A percentile compares a stretch with the other conserved stretches of the same genome.
phyloP scores from a whole-genome alignment of 2,329 filamentous ascomycete genomes.

The Xylariaceae sp. region DNA sequence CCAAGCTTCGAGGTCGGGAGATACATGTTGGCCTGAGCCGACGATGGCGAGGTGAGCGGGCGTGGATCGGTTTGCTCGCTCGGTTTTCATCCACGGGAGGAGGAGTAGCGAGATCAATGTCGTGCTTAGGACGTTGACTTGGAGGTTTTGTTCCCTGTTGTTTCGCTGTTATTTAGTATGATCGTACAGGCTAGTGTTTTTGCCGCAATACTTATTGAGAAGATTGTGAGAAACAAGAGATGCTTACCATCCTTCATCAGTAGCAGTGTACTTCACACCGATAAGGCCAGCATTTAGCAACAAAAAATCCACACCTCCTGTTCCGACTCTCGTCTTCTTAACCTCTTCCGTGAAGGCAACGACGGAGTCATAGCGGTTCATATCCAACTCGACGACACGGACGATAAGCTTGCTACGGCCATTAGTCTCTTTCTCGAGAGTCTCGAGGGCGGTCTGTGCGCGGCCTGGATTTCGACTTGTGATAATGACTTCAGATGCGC shows the following conservation, averaged over 20 bases:
- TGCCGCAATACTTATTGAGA: neutral
- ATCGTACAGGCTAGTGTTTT: too few relatives aligned
- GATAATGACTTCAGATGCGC: conserved; percentile 38
- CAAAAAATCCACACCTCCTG: conserved; percentile 24
- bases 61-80: conserved; percentile 19
- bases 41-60: conserved; percentile 25
- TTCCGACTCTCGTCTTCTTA: conserved; percentile 17
- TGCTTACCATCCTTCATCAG: conserved; percentile 28
- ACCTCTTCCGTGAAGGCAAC: conserved; percentile 20
- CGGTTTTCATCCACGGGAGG: conserved; percentile 39
- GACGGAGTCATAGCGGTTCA: conserved; percentile 24
- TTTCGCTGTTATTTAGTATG: neutral
- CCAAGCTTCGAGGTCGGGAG: conserved; percentile 20
- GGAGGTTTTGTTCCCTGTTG: conserved; percentile 46
- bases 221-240: neutral
- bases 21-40: conserved; percentile 20
- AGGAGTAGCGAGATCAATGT: conserved; percentile 50
- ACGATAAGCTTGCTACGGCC: conserved; percentile 19
- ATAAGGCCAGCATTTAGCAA: conserved; percentile 26
- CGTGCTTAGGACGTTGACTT: conserved; percentile 58
- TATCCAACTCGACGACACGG: conserved; percentile 23
- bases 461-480: conserved; percentile 35
- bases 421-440: conserved; percentile 29
- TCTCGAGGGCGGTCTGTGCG: conserved; percentile 34
- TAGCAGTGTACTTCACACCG: conserved; percentile 16